Percentiles rank a stretch among this genome's conserved stretches.
phyloP scores from a whole-genome alignment of 768 basidiomycete genomes.

The Tylopilus sp. region DNA sequence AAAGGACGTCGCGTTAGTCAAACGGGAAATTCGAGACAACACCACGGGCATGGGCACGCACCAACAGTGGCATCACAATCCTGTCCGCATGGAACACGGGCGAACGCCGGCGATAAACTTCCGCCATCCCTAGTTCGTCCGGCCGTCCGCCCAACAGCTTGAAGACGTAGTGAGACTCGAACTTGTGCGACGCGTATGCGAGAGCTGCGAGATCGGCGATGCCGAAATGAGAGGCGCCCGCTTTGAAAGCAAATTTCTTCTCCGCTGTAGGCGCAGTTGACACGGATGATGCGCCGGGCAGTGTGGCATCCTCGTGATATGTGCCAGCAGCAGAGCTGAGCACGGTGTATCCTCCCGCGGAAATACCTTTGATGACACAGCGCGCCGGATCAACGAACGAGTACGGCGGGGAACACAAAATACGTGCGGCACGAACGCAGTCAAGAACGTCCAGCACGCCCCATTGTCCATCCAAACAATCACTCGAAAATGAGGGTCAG shows the following conservation, averaged over 20 bases:
- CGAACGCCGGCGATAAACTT: not conserved
- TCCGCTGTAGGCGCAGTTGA: not conserved
- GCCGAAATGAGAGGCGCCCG: not conserved
- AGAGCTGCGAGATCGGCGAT: not conserved
- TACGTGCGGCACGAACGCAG: not conserved
- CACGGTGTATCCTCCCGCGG: constrained; percentile 1
- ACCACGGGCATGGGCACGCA: not conserved
- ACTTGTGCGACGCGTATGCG: not conserved
- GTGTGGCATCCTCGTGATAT: not conserved
- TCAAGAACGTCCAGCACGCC: constrained; percentile 3
- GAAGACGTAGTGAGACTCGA: constrained; percentile 2
- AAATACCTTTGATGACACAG: constrained; percentile 2
- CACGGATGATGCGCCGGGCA: not conserved
- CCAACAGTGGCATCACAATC: not conserved
- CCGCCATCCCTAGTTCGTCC: constrained; percentile 1
- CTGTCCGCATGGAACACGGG: constrained; percentile 1
- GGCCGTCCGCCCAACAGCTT: not conserved
- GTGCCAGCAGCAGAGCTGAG: constrained; percentile 1
- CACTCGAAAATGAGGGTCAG: not conserved
- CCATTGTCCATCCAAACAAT: not conserved
- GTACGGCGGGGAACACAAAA: not conserved
- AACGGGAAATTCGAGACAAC: not conserved
- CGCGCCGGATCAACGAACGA: not conserved
- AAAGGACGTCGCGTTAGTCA: not conserved
- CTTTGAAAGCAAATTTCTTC: not conserved